phyloP scores from a whole-genome alignment of 345 rosid genomes.

The Bruguiera parviflora region DNA sequence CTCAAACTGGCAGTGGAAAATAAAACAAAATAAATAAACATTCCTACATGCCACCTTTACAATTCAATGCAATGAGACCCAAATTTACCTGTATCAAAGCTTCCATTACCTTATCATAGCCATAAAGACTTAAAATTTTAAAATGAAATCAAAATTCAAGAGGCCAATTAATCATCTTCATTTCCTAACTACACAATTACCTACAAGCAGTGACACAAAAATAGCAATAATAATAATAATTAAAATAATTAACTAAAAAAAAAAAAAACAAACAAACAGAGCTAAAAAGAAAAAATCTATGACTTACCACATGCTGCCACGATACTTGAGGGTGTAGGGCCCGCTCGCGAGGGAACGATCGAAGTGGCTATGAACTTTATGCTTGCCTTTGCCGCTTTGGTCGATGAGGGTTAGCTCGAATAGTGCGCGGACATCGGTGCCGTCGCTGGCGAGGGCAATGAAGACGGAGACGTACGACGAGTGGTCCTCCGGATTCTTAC shows the following conservation, averaged over 20 bases:
- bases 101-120: no score
- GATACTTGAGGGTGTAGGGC: constrained; percentile 87
- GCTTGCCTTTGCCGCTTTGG: constrained; percentile 81
- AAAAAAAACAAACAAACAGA: no score
- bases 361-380: constrained; percentile 89
- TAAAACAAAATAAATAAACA: no score
- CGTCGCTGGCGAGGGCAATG: constrained; percentile 93
- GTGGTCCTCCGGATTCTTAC: constrained; percentile 81
- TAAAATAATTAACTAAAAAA: background rate
- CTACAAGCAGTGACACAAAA: background rate
- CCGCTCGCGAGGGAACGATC: constrained; percentile 91
- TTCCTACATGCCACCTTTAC: no score
- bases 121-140: no score
- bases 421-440: constrained; percentile 82
- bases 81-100: no score
- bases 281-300: no score
- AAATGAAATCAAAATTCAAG: no score
- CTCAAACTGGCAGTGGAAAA: no score
- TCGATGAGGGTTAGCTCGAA: constrained; percentile 79
- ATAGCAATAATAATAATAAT: background rate
- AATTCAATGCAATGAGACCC: no score
- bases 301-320: constrained; percentile 89
- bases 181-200: no score
- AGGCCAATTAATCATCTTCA: no score
- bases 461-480: constrained; percentile 81